A percentile compares a stretch with the other conserved stretches of the same genome.
These are phyloP conservation scores for Podospora conica DNA, from an alignment of 495 filamentous ascomycete genomes.

Conservation along the genomic window DNA sequence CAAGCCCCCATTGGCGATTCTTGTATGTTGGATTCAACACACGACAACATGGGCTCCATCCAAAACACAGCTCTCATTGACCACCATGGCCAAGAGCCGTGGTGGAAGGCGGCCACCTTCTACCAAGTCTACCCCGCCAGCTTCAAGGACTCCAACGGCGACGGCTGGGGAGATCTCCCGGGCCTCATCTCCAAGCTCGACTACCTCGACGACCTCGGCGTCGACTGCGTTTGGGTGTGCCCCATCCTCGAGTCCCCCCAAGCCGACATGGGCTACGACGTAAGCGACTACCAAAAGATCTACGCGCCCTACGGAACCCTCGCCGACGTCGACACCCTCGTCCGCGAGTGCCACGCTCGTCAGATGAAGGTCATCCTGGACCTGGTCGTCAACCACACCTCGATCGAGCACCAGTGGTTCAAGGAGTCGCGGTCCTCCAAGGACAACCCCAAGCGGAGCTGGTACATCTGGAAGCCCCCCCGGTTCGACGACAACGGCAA, in stretches of 20 bases:
- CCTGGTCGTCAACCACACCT: conserved; percentile 72
- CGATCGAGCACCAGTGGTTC: conserved; percentile 73
- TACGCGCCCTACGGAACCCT: conserved; percentile 58
- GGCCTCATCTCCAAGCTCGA: conserved; percentile 63
- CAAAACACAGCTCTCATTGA: not conserved
- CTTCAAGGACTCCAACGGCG: conserved; percentile 62
- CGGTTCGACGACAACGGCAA: conserved; percentile 53
- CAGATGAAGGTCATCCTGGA: conserved; percentile 69
- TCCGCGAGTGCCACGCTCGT: conserved; percentile 48
- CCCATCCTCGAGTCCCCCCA: conserved; percentile 41
- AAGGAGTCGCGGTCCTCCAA: conserved; percentile 56
- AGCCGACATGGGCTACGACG: conserved; percentile 59
- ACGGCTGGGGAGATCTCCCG: conserved; percentile 61
- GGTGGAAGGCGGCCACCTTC: conserved; percentile 44
- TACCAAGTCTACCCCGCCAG: conserved; percentile 69
- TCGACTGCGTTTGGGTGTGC: conserved; percentile 64
- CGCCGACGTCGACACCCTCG: conserved; percentile 57
- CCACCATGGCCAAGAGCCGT: conserved; percentile 1
- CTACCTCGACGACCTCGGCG: conserved; percentile 56
- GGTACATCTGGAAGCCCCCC: conserved; percentile 67
- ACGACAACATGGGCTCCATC: not conserved
- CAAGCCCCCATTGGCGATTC: not conserved
- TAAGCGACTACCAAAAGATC: conserved; percentile 61
- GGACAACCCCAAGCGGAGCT: conserved; percentile 57
- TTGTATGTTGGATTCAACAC: no score